Evolutionary conservation across 1,139 yeast genomes (phyloP), one percentile per base, ranked within the genome.

Genomic region (Suhomyces bokatorum): DNA sequence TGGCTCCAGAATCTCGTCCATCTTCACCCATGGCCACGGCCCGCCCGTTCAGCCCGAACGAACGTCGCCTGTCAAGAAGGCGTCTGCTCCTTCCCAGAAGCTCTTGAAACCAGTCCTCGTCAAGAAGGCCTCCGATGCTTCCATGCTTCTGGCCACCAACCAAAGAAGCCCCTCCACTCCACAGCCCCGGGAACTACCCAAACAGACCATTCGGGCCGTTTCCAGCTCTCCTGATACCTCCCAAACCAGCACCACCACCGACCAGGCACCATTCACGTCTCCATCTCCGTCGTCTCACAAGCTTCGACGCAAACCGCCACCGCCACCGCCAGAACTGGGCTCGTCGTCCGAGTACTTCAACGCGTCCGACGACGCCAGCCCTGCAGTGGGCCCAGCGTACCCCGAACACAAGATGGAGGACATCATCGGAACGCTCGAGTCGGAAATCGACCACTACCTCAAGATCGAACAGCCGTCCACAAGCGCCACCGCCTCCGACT

Each of bases 1-100:
- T 44, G 67, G 69, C 36, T 49, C 62, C 6, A 57, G 69, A 30
- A 54, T 64, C 24, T 57, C 65, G 42, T 61, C 67, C 26, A 63
- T 64, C 24, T 64, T 64, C 54, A 57, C 52, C 45, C 58, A 53
- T 29, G 52, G 37, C 29, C 44, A 36, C 15, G 44, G 40, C 12
- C 48, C 43, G 12, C 6, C 37, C 1, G 36, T 20, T 14, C 36
- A 34, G 14, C 22, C 36, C 6, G 36, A 27, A n/a, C 29, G 36
- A 11, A 12, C 26, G 11, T 34, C 29, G 17, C 36, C 36, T 4
- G 15, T 22, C 9, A n/a, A 22, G 20, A 34, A 34, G 12, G n/a
- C 36, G 5, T 6, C 36, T 9, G 22, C 30, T 14, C 29, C 28
- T 9, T 33, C 46, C 7, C 40, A 35, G 40, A 35, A 39, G 24